phyloP scores from a whole-genome alignment of 177 flowering plant genomes.

The Tripterygium wilfordii region DNA sequence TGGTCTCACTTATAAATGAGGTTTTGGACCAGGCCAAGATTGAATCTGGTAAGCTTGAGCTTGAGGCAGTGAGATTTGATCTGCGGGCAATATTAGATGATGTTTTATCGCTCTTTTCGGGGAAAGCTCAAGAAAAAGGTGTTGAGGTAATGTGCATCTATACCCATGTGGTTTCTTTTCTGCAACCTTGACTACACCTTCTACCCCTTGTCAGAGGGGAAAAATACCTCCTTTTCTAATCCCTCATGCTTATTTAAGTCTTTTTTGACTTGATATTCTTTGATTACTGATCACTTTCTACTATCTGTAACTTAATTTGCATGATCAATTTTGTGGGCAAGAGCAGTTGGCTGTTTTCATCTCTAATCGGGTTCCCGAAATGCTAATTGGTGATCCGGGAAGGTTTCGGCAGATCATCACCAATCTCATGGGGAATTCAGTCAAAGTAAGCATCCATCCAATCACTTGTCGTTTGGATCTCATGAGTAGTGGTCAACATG shows the following conservation, averaged over 20 bases:
- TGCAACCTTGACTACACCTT: neutral
- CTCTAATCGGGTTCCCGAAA: slow-evolving; percentile 82
- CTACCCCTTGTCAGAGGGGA: neutral
- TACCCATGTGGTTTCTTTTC: neutral
- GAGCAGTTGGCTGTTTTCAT: slow-evolving; percentile 81
- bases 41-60: slow-evolving; percentile 87
- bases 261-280: neutral
- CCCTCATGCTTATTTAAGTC: too few species aligned
- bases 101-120: slow-evolving; percentile 84
- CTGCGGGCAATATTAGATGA: slow-evolving; percentile 81
- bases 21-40: slow-evolving; percentile 95
- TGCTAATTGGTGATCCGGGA: slow-evolving; percentile 89
- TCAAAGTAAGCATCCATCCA: slow-evolving; percentile 50
- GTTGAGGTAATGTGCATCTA: slow-evolving; percentile 55
- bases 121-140: slow-evolving; percentile 71
- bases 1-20: slow-evolving; percentile 80
- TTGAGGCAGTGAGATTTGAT: slow-evolving; percentile 75
- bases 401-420: slow-evolving; percentile 88
- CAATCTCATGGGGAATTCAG: slow-evolving; percentile 91
- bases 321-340: slow-evolving; percentile 21
- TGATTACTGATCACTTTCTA: neutral
- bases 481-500: neutral
- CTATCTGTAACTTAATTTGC: slow-evolving; percentile 1
- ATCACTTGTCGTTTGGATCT: neutral
- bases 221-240: neutral